phyloP scores from a whole-genome alignment of 805 yeast genomes.

The Sugiyamaella marilandica region DNA sequence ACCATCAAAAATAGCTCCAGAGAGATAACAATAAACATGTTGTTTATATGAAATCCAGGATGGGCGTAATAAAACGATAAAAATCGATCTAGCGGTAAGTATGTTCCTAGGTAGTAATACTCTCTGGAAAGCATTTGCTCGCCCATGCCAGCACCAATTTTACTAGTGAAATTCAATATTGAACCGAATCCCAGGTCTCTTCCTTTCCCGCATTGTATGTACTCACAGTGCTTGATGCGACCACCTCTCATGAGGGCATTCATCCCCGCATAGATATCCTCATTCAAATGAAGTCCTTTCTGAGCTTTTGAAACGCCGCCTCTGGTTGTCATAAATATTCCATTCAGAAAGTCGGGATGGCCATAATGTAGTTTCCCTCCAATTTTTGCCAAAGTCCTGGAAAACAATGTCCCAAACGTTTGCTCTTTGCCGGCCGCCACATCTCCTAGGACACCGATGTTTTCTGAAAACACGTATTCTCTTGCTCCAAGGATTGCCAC shows the following conservation, averaged over 20 bases:
- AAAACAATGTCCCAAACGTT: conserved; percentile 79
- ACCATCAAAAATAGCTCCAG: conserved; percentile 58
- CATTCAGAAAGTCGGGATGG: conserved; percentile 77
- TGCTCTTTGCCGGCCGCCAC: conserved; percentile 88
- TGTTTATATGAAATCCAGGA: conserved; percentile 80
- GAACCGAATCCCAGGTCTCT: conserved; percentile 82
- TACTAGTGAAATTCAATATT: conserved; percentile 73
- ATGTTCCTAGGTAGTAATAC: conserved; percentile 72
- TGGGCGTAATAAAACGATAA: conserved; percentile 79
- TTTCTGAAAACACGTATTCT: conserved; percentile 79
- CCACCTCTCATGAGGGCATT: conserved; percentile 75
- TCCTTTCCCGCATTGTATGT: conserved; percentile 82
- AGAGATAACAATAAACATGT: conserved; percentile 66
- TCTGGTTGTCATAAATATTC: conserved; percentile 73
- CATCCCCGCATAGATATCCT: conserved; percentile 85
- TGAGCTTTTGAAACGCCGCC: conserved; percentile 88
- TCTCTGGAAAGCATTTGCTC: conserved; percentile 82
- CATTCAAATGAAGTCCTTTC: conserved; percentile 75
- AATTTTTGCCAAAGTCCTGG: conserved; percentile 73
- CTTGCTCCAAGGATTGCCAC: conserved; percentile 83
- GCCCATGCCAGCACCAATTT: conserved; percentile 89
- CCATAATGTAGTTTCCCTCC: conserved; percentile 86
- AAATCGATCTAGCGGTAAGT: conserved; percentile 71
- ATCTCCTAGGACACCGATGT: conserved; percentile 76
- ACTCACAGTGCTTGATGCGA: conserved; percentile 78